Base-by-base conservation (phyloP, 2,329 filamentous ascomycete genomes). In the Aspergillus tubingensis region DNA sequence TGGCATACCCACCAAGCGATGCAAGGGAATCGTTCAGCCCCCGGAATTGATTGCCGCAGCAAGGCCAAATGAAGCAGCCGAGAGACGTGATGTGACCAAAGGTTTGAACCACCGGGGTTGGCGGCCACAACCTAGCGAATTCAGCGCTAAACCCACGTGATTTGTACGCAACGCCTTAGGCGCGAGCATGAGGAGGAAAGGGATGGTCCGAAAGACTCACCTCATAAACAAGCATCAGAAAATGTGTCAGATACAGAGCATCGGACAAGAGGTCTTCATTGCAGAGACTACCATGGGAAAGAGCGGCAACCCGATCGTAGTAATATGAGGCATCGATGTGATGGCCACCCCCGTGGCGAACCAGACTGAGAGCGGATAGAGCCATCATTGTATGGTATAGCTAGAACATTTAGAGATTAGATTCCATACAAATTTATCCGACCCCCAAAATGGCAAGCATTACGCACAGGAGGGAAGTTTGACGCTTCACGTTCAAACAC, bases 311-410 rank as follows among this genome's bases (percentile, higher is more conserved):
- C 67, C 82, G 77, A 53, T 84, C 80, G 65, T 86, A 85, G 66
- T 85, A 82, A 62, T 84, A 80, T 50, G 84, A 72, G 10, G 81
- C 80, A 64, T 82, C 79, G 59, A 84, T 75, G 55, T 79, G 76
- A 55, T 79, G 77, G 27, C 77, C 75, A 27, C 75, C 77, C 32
- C 80, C 77, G 63, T 76, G 79, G 55, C 80, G 77, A 21, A 79
- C 78, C 47, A 84, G 74, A 65, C 82, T 83, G 47, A 85, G 76
- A 17, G 82, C 82, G 23, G 82, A 82, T n/a, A 86, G 72, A 4
- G 84, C 83, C 76, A 85, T 84, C 63, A 86, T 85, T 7, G 84
- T 83, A 67, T 86, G 81, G 52, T 82, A 81, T 57, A 86, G 77
- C 83, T 84, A 54, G 47, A 53, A 21, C n/a, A 7, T 52, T 52